These are phyloP conservation scores for Taxillus chinensis DNA, from an alignment of 164 flowering plant genomes.

Conservation along the genomic window DNA sequence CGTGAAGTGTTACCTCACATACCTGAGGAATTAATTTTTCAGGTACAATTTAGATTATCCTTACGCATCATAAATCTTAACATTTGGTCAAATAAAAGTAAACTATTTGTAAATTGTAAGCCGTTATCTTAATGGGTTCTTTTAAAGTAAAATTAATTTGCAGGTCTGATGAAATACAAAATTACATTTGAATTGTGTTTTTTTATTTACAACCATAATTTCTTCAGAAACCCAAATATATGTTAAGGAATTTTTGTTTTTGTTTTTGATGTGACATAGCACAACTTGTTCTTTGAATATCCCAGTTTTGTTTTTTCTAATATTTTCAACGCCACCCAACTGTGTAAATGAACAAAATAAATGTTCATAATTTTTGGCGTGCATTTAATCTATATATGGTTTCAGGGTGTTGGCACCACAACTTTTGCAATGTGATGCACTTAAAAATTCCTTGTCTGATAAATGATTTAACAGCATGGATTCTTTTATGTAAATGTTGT, in stretches of 20 bases:
- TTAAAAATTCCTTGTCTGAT: too few relatives aligned
- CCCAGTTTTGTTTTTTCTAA: too few relatives aligned
- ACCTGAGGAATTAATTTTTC: constrained; percentile 84
- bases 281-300: too few relatives aligned
- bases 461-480: neutral
- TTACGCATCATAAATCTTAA: neutral
- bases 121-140: neutral
- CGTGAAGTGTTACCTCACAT: constrained; percentile 92
- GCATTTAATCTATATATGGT: too few relatives aligned
- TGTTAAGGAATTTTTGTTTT: too few relatives aligned
- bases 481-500: neutral
- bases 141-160: neutral
- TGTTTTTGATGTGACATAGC: too few relatives aligned
- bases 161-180: neutral
- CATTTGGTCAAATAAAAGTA: neutral
- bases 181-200: too few relatives aligned
- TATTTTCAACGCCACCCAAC: too few relatives aligned
- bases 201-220: too few relatives aligned
- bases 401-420: too few relatives aligned
- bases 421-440: too few relatives aligned
- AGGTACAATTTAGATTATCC: constrained; percentile 33
- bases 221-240: neutral
- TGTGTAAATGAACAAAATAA: neutral
- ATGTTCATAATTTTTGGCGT: neutral
- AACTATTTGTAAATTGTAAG: too few relatives aligned